Evolutionary conservation across 768 basidiomycete species (phyloP).

Genomic region (Austroboletus eburneus): DNA sequence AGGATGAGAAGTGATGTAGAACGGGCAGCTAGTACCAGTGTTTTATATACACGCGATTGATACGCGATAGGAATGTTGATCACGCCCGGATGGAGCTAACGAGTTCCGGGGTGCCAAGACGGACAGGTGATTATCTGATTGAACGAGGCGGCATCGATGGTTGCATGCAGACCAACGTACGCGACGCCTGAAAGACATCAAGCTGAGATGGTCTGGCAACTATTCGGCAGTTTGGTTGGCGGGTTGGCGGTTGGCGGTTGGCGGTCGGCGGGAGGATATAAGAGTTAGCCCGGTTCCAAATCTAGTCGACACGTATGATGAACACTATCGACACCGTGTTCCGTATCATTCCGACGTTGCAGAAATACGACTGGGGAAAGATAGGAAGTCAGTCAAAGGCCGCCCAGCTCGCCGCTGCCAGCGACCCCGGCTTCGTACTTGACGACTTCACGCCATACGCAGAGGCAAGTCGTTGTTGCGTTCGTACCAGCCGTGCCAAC

Average conservation of each 20-base stretch:
- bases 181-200: no score
- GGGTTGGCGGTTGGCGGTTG: no score
- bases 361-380: slow-evolving; percentile 96
- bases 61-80: not conserved
- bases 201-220: no score
- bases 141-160: slow-evolving; percentile 12
- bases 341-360: slow-evolving; percentile 77
- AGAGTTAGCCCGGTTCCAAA: no score
- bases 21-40: not conserved
- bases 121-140: slow-evolving; percentile 25
- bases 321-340: slow-evolving; percentile 47
- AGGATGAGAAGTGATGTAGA: not conserved
- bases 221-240: no score
- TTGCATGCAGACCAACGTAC: no score
- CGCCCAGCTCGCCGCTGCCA: slow-evolving; percentile 73
- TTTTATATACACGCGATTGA: slow-evolving; percentile 25
- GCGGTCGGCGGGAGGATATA: no score
- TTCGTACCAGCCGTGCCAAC: not conserved
- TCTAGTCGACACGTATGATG: slow-evolving; percentile 17
- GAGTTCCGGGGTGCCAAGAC: not conserved
- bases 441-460: slow-evolving; percentile 82
- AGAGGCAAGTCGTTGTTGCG: slow-evolving; percentile 57
- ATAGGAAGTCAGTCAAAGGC: slow-evolving; percentile 75
- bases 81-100: not conserved
- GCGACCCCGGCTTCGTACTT: slow-evolving; percentile 59